Base-by-base conservation (phyloP, 1,284 basidiomycete species). In the Leccinum glutinopallens region DNA sequence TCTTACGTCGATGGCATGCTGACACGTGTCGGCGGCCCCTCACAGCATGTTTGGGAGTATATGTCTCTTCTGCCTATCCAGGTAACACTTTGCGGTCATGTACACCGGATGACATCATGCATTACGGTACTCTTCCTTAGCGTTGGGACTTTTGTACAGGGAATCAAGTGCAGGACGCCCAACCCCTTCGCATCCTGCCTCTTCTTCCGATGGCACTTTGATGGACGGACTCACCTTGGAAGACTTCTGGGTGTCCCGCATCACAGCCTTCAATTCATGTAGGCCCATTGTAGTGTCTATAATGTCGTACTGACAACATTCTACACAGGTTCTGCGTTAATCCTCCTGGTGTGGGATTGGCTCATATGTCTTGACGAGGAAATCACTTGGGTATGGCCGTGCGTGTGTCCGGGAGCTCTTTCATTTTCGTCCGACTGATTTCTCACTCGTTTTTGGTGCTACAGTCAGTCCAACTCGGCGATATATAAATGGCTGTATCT, bases 351-450 rank as follows among this genome's bases (percentile, higher is more conserved):
- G 12, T 66, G 65, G 65, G 65, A 67, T 39, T 67, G 67, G 67
- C 19, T 67, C 39, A 39, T 59, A 32, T 68, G 60, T 49, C 59
- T 66, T 29, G 67, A 68, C 39, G 12, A 68, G 10, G 64, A 66
- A 51, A 57, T 68, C 37, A 58, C 35, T 39, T 66, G 67, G 67
- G 56, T 66, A 66, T 66, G 64, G 60, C 59, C 46, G 63, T 68
- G 39, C 53, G 59, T 66, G 39, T 43, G 13, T 64, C n/a, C 5
- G 17, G 7, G 4, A 37, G 12, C 2, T 29, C 37, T 25, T n/a
- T 59, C 4, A 22, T 58, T 13, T 49, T 43, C 39, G 4, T 43
- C 22, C 35, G 15, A 17, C 35, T n/a, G 19, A 35, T 61, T 22
- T 55, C n/a, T 54, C 19, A 2, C n/a, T 37, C 29, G 19, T 8